Conservation (phyloP, 1,284 basidiomycete genomes). For the Pseudozyma pruni region DNA sequence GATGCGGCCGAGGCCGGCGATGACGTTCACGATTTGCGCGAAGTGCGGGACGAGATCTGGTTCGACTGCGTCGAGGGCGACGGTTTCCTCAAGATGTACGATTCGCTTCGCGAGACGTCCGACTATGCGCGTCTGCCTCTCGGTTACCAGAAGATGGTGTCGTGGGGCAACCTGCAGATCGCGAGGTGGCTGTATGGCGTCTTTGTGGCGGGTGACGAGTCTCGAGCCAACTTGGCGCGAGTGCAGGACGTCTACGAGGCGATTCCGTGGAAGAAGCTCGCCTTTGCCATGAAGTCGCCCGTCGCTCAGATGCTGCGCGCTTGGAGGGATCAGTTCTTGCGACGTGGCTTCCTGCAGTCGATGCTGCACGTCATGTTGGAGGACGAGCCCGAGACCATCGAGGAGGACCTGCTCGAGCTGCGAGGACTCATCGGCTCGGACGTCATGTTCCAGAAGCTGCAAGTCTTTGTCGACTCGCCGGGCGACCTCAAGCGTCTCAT, state of each 20-base stretch:
- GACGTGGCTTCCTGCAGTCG: constrained; percentile 53
- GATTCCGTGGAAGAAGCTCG: constrained; percentile 63
- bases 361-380: constrained; percentile 60
- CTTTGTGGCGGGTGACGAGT: constrained; percentile 62
- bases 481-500: constrained; percentile 64
- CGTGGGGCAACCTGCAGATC: constrained; percentile 61
- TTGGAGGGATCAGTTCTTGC: constrained; percentile 58
- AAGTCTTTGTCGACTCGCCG: constrained; percentile 56
- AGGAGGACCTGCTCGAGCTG: constrained; percentile 57
- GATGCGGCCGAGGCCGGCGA: constrained; percentile 60
- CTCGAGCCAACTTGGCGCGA: constrained; percentile 58
- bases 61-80: constrained; percentile 62
- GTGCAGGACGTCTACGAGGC: constrained; percentile 55
- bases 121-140: constrained; percentile 56
- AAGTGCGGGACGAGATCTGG: constrained; percentile 60
- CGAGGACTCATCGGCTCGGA: constrained; percentile 53
- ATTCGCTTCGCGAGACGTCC: constrained; percentile 50
- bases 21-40: constrained; percentile 60
- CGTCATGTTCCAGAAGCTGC: constrained; percentile 62
- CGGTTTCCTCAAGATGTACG: constrained; percentile 62
- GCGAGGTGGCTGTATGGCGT: constrained; percentile 62
- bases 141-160: constrained; percentile 61
- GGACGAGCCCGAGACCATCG: constrained; percentile 60
- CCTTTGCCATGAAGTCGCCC: constrained; percentile 60
- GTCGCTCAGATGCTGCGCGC: constrained; percentile 53